Conservation (phyloP, 257 asterid species). For the Penstemon newberryi region DNA sequence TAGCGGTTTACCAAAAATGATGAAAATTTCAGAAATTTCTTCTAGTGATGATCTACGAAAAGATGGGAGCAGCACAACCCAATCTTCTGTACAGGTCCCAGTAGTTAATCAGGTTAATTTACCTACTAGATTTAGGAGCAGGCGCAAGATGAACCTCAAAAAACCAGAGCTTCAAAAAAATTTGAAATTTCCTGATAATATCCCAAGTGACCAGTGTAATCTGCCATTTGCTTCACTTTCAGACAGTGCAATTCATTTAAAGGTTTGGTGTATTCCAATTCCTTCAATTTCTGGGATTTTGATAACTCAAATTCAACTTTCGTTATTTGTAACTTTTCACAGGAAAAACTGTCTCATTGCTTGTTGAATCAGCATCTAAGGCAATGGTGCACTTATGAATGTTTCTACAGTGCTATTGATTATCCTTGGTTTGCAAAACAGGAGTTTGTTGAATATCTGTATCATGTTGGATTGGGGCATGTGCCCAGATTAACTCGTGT, state of each 20-base stretch:
- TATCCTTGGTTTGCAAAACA: slow-evolving; percentile 91
- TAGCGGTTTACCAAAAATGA: slow-evolving; percentile 54
- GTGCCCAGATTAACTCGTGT: slow-evolving; percentile 85
- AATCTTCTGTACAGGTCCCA: slow-evolving; percentile 57
- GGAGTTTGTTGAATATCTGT: slow-evolving; percentile 86
- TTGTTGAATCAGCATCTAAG: slow-evolving; percentile 57
- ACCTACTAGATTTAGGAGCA: slow-evolving; percentile 69
- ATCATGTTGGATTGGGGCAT: slow-evolving; percentile 88
- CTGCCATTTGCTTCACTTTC: slow-evolving; percentile 41
- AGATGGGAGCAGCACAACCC: slow-evolving; percentile 89
- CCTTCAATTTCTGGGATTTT: slow-evolving; percentile 24
- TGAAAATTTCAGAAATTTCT: slow-evolving; percentile 62
- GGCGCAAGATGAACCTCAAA: slow-evolving; percentile 61
- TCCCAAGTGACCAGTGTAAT: slow-evolving; percentile 44
- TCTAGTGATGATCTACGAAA: slow-evolving; percentile 59
- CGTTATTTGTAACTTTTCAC: slow-evolving; percentile 35
- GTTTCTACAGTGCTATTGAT: slow-evolving; percentile 97
- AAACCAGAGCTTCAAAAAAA: slow-evolving; percentile 54
- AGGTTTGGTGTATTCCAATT: slow-evolving; percentile 48
- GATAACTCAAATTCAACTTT: slow-evolving; percentile 15
- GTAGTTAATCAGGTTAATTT: slow-evolving; percentile 51
- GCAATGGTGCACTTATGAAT: slow-evolving; percentile 87
- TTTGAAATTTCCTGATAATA: slow-evolving; percentile 49
- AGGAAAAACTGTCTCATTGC: slow-evolving; percentile 69
- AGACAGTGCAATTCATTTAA: slow-evolving; percentile 38